These are phyloP conservation scores for Parasitella parasitica DNA, from an alignment of 371 early-diverging fungal species.

Conservation along the genomic window DNA sequence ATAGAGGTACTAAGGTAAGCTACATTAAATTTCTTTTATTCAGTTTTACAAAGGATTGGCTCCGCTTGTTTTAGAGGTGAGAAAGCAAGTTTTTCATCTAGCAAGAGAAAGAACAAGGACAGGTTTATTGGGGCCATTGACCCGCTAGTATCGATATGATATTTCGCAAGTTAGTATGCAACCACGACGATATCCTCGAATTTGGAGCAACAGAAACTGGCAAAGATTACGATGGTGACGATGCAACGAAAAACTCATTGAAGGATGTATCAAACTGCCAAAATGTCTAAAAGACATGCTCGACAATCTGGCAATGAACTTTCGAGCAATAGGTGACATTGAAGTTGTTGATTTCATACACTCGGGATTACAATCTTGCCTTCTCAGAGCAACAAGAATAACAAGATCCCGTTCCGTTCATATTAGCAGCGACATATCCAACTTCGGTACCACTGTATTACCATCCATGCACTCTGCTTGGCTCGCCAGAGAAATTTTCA, in stretches of 20 bases:
- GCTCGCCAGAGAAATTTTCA: slow-evolving; percentile 11
- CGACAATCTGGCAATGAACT: background rate
- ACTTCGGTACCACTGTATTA: slow-evolving; percentile 10
- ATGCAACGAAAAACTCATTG: slow-evolving; percentile 1
- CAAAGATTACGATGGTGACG: background rate
- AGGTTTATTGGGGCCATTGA: slow-evolving; percentile 11
- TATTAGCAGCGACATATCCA: slow-evolving; percentile 10
- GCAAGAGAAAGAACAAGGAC: slow-evolving; percentile 12
- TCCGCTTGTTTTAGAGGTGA: slow-evolving; percentile 9
- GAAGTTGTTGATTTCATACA: slow-evolving; percentile 11
- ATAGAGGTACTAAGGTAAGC: slow-evolving; percentile 18
- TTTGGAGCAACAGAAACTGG: slow-evolving; percentile 2
- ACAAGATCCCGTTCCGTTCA: background rate
- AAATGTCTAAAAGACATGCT: slow-evolving; percentile 10
- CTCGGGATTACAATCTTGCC: slow-evolving; percentile 6
- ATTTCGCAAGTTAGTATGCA: slow-evolving; percentile 10
- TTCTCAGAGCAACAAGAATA: slow-evolving; percentile 4
- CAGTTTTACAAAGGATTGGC: background rate
- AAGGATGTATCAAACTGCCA: slow-evolving; percentile 10
- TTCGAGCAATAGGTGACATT: background rate
- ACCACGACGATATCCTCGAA: slow-evolving; percentile 3
- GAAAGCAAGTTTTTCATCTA: slow-evolving; percentile 2
- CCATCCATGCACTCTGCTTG: slow-evolving; percentile 13
- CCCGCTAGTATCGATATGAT: slow-evolving; percentile 7
- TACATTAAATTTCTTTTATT: background rate